Percentiles rank a stretch among this genome's conserved stretches.
Conservation (phyloP, 2,329 filamentous ascomycete genomes). For the Penicillium sp. region DNA sequence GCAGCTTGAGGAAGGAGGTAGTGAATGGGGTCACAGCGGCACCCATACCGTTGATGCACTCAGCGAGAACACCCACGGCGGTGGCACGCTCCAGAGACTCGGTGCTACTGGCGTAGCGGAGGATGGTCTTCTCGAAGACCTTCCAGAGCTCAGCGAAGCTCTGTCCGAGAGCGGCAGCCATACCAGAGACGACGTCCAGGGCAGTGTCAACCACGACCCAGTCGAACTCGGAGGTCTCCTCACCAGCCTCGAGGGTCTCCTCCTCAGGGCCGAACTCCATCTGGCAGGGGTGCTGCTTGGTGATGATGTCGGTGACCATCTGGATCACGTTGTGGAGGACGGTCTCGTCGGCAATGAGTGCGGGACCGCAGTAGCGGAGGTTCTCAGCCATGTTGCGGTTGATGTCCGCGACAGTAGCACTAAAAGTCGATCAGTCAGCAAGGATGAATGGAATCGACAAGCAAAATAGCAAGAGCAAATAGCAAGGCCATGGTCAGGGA, state of each 20-base stretch:
- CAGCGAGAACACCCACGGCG: slow-evolving; percentile 88
- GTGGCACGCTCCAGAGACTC: slow-evolving; percentile 88
- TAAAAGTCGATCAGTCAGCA: slow-evolving; percentile 58
- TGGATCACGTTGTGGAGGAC: slow-evolving; percentile 78
- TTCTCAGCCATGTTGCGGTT: slow-evolving; percentile 91
- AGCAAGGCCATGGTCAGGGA: background rate
- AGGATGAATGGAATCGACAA: slow-evolving; percentile 21
- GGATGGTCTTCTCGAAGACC: slow-evolving; percentile 88
- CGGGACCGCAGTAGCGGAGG: slow-evolving; percentile 87
- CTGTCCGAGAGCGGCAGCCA: slow-evolving; percentile 79
- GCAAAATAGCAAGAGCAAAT: background rate
- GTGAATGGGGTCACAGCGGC: slow-evolving; percentile 83
- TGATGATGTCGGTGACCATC: slow-evolving; percentile 78
- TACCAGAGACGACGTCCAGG: slow-evolving; percentile 84
- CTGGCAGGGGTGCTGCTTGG: slow-evolving; percentile 90
- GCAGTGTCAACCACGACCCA: slow-evolving; percentile 97
- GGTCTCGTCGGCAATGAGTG: slow-evolving; percentile 75
- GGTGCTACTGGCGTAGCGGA: slow-evolving; percentile 85
- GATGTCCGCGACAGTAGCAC: slow-evolving; percentile 88
- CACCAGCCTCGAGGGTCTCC: slow-evolving; percentile 73
- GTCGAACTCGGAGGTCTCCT: slow-evolving; percentile 92
- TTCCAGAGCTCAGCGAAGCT: slow-evolving; percentile 91
- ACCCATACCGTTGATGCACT: slow-evolving; percentile 86
- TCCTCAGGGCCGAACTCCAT: slow-evolving; percentile 84
- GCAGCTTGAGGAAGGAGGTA: slow-evolving; percentile 73